A percentile compares a stretch with the other conserved stretches of the same genome.
Evolutionary conservation across 768 basidiomycete genomes (phyloP).

Genomic region (Floccularia luteovirens): DNA sequence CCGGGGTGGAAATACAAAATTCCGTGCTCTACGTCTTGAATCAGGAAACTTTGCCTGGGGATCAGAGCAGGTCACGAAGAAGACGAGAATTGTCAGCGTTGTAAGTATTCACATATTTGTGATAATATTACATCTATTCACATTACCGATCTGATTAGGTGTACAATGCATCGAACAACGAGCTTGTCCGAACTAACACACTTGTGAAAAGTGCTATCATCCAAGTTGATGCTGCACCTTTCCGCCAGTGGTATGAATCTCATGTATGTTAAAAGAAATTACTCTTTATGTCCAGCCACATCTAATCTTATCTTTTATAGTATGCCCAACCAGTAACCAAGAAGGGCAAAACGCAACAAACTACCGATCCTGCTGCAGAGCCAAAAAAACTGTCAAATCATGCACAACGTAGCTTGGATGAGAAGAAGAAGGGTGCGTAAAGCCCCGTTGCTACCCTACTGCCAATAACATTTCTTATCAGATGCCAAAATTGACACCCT

Average conservation of each 20-base stretch:
- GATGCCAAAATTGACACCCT: conserved; percentile 89
- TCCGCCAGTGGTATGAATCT: conserved; percentile 99
- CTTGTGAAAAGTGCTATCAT: conserved; percentile 96
- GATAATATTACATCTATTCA: background rate
- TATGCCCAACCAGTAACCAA: conserved; percentile 95
- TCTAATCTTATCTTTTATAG: conserved; percentile 29
- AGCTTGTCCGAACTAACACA: conserved; percentile 99
- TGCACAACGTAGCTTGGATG: conserved; percentile 78
- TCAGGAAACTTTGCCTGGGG: conserved; percentile 99
- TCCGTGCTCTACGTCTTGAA: conserved; percentile 94
- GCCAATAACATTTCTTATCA: conserved; percentile 14
- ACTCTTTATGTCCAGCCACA: conserved; percentile 1
- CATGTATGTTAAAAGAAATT: conserved; percentile 57
- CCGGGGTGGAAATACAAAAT: conserved; percentile 93
- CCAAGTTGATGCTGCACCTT: conserved; percentile 96
- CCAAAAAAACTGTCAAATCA: conserved; percentile 85
- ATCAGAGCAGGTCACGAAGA: conserved; percentile 88
- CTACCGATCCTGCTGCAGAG: conserved; percentile 40
- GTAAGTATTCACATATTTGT: conserved; percentile 42
- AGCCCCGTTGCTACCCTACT: background rate
- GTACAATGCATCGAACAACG: conserved; percentile 99
- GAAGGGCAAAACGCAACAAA: conserved; percentile 64
- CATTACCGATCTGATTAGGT: conserved; percentile 40
- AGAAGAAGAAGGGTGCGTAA: conserved; percentile 79
- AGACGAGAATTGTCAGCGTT: conserved; percentile 94